Base-by-base conservation (phyloP, 2,329 filamentous ascomycete genomes). In the Xenoacremonium recifei region DNA sequence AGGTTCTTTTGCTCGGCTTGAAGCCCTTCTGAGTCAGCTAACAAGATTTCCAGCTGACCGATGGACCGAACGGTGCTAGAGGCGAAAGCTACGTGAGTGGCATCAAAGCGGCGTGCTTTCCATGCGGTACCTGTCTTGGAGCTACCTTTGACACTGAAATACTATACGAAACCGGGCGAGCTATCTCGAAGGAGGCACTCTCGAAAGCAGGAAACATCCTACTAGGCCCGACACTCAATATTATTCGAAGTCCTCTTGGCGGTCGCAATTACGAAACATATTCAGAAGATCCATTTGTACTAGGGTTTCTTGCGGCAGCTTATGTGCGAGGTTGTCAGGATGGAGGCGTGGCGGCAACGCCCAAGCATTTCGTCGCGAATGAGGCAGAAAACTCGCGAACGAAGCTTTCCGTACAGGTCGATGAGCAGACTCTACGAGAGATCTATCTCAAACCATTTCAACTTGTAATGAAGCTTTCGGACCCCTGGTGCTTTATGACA, bases 161-260 rank as follows among this genome's bases (percentile, higher is more conserved):
- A 17, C 68, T 82, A 30, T 62, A 73, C 32, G 62, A 75, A 40
- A 70, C 81, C 16, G 82, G 81, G n/a, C 63, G 69, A n/a, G 64
- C 79, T 16, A 72, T 85, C 50, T 80, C 74, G 15, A 70, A 78
- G 18, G 82, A 65, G 37, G 47, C 58, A 3, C 50, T 53, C 18
- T 54, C 44, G 42, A 89, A 89, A 65, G 84, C 84, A 39, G 75
- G 85, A 9, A 82, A 87, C 54, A 75, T 87, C 12, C 77, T 85
- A 49, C 71, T 89, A 11, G 86, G 83, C 4, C 86, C 86, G 0
- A 76, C 71, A 0, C 65, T 72, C 32, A 73, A 65, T 49, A 68
- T 71, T 31, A 66, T 69, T 29, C 62, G 69, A 12, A 66, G 64
- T 4, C 70, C 70, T 0, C 59, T 72, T 2, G 69, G 69, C 12